Evolutionary conservation across 169 alveolate species (phyloP).

Genomic region (Plasmodium coatneyi): DNA sequence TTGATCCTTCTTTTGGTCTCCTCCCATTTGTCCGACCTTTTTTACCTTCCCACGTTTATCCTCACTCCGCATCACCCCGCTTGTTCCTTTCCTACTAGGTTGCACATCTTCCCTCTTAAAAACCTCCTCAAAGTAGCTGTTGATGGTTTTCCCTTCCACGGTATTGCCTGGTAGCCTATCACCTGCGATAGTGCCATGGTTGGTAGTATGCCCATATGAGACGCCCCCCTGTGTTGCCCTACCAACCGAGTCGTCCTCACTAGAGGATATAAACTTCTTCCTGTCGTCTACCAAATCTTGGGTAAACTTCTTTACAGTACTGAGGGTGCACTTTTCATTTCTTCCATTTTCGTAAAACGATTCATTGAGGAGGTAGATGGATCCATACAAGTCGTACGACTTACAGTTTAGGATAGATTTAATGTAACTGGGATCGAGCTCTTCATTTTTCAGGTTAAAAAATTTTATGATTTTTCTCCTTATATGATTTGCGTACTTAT

Average conservation of each 20-base stretch:
- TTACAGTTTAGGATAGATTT: slow-evolving; percentile 36
- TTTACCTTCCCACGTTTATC: not conserved
- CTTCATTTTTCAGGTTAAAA: slow-evolving; percentile 59
- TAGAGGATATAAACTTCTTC: slow-evolving; percentile 2
- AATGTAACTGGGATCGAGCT: slow-evolving; percentile 39
- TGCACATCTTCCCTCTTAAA: not conserved
- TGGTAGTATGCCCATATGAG: not conserved
- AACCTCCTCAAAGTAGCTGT: slow-evolving; percentile 8
- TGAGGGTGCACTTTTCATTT: slow-evolving; percentile 19
- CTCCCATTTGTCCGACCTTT: not conserved
- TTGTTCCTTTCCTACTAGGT: not conserved
- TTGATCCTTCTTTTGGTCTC: not conserved
- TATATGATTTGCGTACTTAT: slow-evolving; percentile 34
- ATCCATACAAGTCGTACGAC: slow-evolving; percentile 28
- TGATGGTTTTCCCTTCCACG: not conserved
- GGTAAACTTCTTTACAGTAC: slow-evolving; percentile 41
- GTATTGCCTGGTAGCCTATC: not conserved
- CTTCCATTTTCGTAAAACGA: slow-evolving; percentile 36
- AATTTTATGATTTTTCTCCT: slow-evolving; percentile 45
- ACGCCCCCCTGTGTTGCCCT: not conserved
- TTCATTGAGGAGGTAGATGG: slow-evolving; percentile 45
- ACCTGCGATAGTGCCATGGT: not conserved
- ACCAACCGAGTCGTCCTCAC: not conserved
- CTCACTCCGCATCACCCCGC: not conserved
- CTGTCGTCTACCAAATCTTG: slow-evolving; percentile 23